Evolutionary conservation across 2,329 filamentous ascomycete genomes (phyloP), one percentile per base, ranked within the genome.

Genomic region (Cercospora sp.): DNA sequence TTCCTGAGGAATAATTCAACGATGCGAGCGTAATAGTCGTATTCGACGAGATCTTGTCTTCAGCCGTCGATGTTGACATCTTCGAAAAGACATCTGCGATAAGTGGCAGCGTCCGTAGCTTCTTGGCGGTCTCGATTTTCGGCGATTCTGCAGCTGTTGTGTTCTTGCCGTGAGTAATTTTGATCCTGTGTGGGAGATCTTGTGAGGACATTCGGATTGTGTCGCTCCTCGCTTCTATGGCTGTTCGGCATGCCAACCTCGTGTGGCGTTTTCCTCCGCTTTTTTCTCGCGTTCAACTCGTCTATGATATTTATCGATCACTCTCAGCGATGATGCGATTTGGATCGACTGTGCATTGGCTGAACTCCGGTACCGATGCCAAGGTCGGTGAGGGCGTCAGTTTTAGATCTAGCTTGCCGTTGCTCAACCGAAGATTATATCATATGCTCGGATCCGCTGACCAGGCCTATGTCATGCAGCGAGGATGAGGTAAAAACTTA

Each of bases 291-390:
- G 3, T 53, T 16, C 12, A 5, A 28, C 26, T 16, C 21, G 24
- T 53, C 24, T 28, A 16, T 53, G 43, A 40, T 49, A 24, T 53
- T 53, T 58, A 58, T 59, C 28, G 28, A 59, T 37, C 28, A 59
- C 16, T 12, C 9, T 12, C 28, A 34, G 16, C 32, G 18, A 37
- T 59, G 28, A 37, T 37, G 55, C n/a, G 26, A 18, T 59, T 59
- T 18, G 55, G 28, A 59, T 59, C 55, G 24, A 37, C 32, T 21
- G 55, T 59, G 55, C 55, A 59, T 37, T 59, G 55, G 55, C 55
- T 59, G 30, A 59, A 59, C 55, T 24, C 55, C 55, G 55, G 55
- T 21, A 37, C 55, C 28, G 32, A 28, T 9, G 53, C 53, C 24
- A 18, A 30, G 43, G n/a, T 18, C 21, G 21, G 49, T 53, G 16